Evolutionary conservation across 176 grass and related monocot genomes (phyloP).

Genomic region (Aechmea fasciata): DNA sequence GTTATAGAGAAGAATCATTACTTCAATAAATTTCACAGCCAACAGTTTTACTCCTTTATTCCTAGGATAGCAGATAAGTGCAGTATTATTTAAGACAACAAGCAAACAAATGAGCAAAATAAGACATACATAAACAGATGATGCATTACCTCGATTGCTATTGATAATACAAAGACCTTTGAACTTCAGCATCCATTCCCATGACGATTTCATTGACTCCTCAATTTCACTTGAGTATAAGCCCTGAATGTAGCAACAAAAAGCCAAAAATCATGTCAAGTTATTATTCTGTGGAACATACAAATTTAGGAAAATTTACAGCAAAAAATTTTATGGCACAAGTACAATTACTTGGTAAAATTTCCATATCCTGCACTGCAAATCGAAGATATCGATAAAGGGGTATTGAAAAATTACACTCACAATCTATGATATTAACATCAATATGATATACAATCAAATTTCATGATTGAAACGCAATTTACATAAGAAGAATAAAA

Average conservation of each 20-base stretch:
- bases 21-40: constrained; percentile 74
- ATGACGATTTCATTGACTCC: constrained; percentile 54
- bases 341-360: too few relatives aligned
- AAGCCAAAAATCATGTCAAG: background rate
- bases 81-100: constrained; percentile 11
- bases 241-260: constrained; percentile 33
- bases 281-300: background rate
- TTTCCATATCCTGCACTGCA: too few relatives aligned
- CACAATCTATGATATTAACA: too few relatives aligned
- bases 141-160: constrained; percentile 43
- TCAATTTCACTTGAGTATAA: constrained; percentile 65
- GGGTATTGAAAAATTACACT: too few relatives aligned
- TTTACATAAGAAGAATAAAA: background rate
- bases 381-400: too few relatives aligned
- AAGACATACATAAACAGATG: background rate
- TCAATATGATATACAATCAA: too few relatives aligned
- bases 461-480: too few relatives aligned
- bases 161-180: constrained; percentile 48
- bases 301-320: too few relatives aligned
- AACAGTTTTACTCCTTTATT: constrained; percentile 75
- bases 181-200: constrained; percentile 72
- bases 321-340: too few relatives aligned
- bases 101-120: constrained; percentile 10
- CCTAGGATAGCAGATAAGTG: constrained; percentile 31
- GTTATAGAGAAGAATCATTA: constrained; percentile 75